Evolutionary conservation across 2,329 filamentous ascomycete genomes (phyloP).

Genomic region (Xylogone sp.): DNA sequence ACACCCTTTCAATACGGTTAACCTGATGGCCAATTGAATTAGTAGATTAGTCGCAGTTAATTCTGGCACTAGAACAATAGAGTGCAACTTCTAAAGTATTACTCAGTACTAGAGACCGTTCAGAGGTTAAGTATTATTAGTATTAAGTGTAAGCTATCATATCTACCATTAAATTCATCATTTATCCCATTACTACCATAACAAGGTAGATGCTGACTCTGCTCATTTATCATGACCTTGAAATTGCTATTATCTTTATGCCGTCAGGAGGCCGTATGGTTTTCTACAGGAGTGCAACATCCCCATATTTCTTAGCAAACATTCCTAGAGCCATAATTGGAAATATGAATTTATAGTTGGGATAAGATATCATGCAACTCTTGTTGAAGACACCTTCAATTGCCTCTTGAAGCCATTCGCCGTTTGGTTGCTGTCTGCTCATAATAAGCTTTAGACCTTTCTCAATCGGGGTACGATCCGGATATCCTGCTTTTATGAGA

Average conservation of each 20-base stretch:
- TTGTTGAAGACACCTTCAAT: slow-evolving; percentile 99
- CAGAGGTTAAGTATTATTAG: too few species aligned
- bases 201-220: not conserved
- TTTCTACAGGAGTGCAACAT: slow-evolving; percentile 16
- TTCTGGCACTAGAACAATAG: too few species aligned
- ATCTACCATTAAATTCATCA: not conserved
- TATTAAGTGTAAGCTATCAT: too few species aligned
- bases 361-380: slow-evolving; percentile 98
- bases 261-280: too few species aligned
- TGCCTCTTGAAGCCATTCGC: slow-evolving; percentile 91
- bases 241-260: not conserved
- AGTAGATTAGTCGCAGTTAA: too few species aligned
- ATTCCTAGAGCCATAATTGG: slow-evolving; percentile 90
- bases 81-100: not conserved
- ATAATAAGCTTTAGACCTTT: slow-evolving; percentile 79
- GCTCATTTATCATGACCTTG: not conserved
- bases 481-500: slow-evolving; percentile 78
- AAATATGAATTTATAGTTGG: slow-evolving; percentile 98
- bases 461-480: slow-evolving; percentile 67
- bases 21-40: too few species aligned
- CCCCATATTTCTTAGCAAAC: slow-evolving; percentile 41
- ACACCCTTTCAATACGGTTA: too few species aligned
- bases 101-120: not conserved
- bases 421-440: slow-evolving; percentile 78
- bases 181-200: not conserved